Conservation (phyloP, 805 yeast species). For the Lachancea dasiensis region DNA sequence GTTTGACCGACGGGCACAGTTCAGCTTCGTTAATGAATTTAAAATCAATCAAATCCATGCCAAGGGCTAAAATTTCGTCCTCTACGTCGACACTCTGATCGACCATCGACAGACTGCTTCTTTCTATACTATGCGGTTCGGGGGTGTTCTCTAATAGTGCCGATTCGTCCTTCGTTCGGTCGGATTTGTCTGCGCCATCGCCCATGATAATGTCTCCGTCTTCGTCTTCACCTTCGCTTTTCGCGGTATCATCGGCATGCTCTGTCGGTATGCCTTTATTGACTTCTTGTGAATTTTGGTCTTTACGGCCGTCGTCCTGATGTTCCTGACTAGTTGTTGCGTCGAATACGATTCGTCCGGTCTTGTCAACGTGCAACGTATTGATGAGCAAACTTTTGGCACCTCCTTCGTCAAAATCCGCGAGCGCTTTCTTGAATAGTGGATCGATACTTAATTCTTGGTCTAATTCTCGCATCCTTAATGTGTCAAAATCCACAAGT, state of each 20-base stretch:
- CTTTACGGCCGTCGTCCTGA: too few species aligned
- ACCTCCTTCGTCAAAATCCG: slow-evolving; percentile 81
- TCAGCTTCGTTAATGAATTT: slow-evolving; percentile 30
- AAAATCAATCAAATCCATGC: slow-evolving; percentile 31
- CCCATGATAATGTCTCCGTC: background rate
- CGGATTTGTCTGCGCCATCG: background rate
- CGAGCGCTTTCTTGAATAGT: slow-evolving; percentile 63
- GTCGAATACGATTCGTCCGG: slow-evolving; percentile 60
- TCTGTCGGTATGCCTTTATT: slow-evolving; percentile 11
- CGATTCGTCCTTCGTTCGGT: slow-evolving; percentile 4
- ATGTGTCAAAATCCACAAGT: slow-evolving; percentile 43
- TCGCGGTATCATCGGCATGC: slow-evolving; percentile 8
- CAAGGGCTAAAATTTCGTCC: slow-evolving; percentile 31
- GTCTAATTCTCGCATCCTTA: slow-evolving; percentile 51
- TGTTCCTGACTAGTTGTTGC: slow-evolving; percentile 35
- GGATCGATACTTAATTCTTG: slow-evolving; percentile 68
- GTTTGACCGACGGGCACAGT: slow-evolving; percentile 68
- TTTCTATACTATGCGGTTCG: slow-evolving; percentile 8
- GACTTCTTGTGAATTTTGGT: slow-evolving; percentile 19
- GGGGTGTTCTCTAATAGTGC: slow-evolving; percentile 1
- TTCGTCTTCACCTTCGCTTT: slow-evolving; percentile 1
- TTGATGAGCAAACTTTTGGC: slow-evolving; percentile 64
- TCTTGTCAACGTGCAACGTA: slow-evolving; percentile 47
- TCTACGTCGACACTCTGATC: slow-evolving; percentile 15
- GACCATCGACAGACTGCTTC: background rate